Conservation (phyloP, 805 yeast species). For the Candida lessepsii region DNA sequence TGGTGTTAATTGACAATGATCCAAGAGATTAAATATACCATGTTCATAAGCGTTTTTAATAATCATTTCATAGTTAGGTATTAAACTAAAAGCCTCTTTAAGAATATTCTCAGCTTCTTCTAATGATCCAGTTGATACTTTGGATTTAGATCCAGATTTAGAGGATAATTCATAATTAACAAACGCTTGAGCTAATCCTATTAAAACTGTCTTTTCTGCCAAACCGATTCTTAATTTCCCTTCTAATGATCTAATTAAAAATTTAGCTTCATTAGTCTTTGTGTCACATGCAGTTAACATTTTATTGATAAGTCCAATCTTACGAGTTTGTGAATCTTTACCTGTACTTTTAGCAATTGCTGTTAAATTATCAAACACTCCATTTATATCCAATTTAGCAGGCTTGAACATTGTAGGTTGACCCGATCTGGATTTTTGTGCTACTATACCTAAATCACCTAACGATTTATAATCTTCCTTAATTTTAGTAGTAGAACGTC, state of each 20-base stretch:
- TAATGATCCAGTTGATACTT: slow-evolving; percentile 36
- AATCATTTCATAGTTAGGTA: slow-evolving; percentile 85
- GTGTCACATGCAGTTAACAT: slow-evolving; percentile 85
- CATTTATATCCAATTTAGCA: slow-evolving; percentile 66
- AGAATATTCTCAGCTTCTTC: slow-evolving; percentile 73
- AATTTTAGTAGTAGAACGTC: slow-evolving; percentile 68
- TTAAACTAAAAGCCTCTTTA: slow-evolving; percentile 82
- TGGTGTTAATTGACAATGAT: slow-evolving; percentile 74
- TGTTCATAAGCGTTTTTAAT: slow-evolving; percentile 61
- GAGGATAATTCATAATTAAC: slow-evolving; percentile 55
- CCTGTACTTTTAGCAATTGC: slow-evolving; percentile 80
- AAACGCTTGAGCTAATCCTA: slow-evolving; percentile 82
- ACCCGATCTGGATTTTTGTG: slow-evolving; percentile 74
- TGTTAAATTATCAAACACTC: slow-evolving; percentile 71
- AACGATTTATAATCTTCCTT: slow-evolving; percentile 71
- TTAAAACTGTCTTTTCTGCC: slow-evolving; percentile 89
- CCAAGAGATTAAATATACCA: slow-evolving; percentile 66
- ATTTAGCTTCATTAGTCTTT: slow-evolving; percentile 73
- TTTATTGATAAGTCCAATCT: slow-evolving; percentile 75
- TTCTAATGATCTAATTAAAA: slow-evolving; percentile 82
- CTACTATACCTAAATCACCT: slow-evolving; percentile 92
- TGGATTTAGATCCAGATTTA: slow-evolving; percentile 9
- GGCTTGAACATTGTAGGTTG: slow-evolving; percentile 96
- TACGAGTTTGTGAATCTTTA: slow-evolving; percentile 73
- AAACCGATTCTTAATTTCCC: slow-evolving; percentile 91